A percentile compares a stretch with the other conserved stretches of the same genome.
These are phyloP conservation scores for Parastagonospora avenae DNA, from an alignment of 2,329 filamentous ascomycete genomes.

Conservation along the genomic window DNA sequence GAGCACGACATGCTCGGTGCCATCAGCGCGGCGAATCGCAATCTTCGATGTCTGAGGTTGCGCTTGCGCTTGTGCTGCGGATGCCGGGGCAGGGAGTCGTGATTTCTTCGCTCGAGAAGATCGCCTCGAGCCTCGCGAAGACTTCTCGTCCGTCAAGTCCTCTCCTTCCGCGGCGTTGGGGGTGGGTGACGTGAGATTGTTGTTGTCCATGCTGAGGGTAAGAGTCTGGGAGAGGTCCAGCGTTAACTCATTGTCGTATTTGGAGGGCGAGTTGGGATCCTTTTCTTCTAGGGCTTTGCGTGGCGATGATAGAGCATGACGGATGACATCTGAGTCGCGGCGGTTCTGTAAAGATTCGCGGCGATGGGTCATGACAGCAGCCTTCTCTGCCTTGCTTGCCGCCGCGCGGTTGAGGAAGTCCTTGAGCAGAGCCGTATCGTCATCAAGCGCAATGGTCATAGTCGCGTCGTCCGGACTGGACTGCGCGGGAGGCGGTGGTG, in stretches of 20 bases:
- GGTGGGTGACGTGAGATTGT: conserved; percentile 22
- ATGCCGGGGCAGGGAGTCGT: conserved; percentile 39
- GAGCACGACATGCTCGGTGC: conserved; percentile 50
- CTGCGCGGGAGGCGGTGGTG: conserved; percentile 31
- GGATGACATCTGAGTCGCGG: conserved; percentile 54
- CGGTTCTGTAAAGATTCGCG: conserved; percentile 53
- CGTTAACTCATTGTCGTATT: conserved; percentile 38
- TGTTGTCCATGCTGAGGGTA: conserved; percentile 23
- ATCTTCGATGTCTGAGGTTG: conserved; percentile 47
- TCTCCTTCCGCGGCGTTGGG: conserved; percentile 15
- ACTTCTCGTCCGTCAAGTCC: conserved; percentile 18
- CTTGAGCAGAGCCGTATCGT: conserved; percentile 56
- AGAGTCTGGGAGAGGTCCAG: conserved; percentile 39
- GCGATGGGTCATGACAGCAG: conserved; percentile 39
- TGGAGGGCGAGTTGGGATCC: conserved; percentile 55
- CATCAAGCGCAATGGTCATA: conserved; percentile 46
- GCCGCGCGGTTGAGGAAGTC: conserved; percentile 57
- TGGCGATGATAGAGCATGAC: conserved; percentile 54
- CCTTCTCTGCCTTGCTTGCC: conserved; percentile 51
- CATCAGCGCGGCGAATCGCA: conserved; percentile 50
- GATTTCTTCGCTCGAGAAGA: conserved; percentile 43
- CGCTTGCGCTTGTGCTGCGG: conserved; percentile 15
- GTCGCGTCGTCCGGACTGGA: conserved; percentile 35
- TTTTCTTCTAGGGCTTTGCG: conserved; percentile 52
- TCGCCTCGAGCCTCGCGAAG: conserved; percentile 31